A percentile compares a stretch with the other conserved stretches of the same genome.
These are phyloP conservation scores for Penicillium griseofulvum DNA, from an alignment of 2,329 filamentous ascomycete species.

Conservation along the genomic window DNA sequence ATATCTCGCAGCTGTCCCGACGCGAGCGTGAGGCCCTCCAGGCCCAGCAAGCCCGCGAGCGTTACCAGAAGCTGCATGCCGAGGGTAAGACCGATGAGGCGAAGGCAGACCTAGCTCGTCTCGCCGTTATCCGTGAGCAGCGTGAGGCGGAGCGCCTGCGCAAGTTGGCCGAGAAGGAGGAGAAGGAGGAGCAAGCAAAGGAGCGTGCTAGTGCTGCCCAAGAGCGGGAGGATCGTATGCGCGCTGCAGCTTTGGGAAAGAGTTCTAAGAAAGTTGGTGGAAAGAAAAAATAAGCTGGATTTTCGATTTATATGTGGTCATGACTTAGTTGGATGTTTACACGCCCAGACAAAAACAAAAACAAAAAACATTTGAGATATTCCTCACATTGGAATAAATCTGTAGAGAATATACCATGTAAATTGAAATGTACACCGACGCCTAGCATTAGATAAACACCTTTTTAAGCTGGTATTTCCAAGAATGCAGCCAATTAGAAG, in stretches of 20 bases:
- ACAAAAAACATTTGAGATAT: conserved; percentile 1
- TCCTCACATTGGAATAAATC: conserved; percentile 1
- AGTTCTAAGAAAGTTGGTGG: conserved; percentile 28
- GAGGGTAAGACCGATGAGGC: conserved; percentile 97
- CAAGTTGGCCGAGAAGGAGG: conserved; percentile 71
- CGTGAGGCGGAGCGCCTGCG: conserved; percentile 78
- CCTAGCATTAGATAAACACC: conserved; percentile 14
- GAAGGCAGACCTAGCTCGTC: conserved; percentile 78
- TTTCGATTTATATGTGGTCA: not conserved
- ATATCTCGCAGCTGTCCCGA: conserved; percentile 58
- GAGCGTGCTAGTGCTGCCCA: conserved; percentile 34
- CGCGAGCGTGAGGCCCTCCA: conserved; percentile 76
- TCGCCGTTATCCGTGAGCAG: conserved; percentile 79
- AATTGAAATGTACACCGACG: conserved; percentile 27
- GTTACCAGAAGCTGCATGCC: conserved; percentile 86
- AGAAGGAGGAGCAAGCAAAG: conserved; percentile 43
- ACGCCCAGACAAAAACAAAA: not conserved
- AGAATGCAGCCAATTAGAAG: conserved; percentile 15
- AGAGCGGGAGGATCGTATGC: conserved; percentile 42
- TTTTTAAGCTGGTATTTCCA: not conserved
- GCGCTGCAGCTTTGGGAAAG: conserved; percentile 39
- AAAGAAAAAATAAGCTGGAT: conserved; percentile 30
- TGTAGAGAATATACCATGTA: conserved; percentile 2
- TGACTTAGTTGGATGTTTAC: not conserved
- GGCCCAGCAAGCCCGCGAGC: conserved; percentile 82